phyloP scores from a whole-genome alignment of 768 basidiomycete genomes.

The Ramaria rubella region DNA sequence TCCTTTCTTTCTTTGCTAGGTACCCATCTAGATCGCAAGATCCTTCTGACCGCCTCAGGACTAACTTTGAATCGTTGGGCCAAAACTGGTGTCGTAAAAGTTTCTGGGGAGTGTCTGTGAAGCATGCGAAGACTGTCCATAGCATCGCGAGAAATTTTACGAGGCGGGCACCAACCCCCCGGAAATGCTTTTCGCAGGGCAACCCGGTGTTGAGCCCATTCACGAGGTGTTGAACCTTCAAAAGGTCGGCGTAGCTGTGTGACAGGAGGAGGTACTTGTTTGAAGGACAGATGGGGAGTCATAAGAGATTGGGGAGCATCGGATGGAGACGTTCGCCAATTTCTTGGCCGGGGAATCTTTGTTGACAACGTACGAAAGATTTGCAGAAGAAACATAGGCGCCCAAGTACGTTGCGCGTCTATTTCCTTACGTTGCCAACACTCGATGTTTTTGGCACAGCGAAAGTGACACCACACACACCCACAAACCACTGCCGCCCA shows the following conservation, averaged over 20 bases:
- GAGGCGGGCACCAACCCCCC: slow-evolving; percentile 69
- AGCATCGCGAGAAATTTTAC: slow-evolving; percentile 73
- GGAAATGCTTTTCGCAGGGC: slow-evolving; percentile 51
- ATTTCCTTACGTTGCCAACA: too few relatives aligned
- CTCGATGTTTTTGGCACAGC: too few relatives aligned
- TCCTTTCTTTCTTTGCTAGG: slow-evolving; percentile 40
- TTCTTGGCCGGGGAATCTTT: slow-evolving; percentile 12
- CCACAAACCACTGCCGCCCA: too few relatives aligned
- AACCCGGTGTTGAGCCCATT: slow-evolving; percentile 42
- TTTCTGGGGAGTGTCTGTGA: slow-evolving; percentile 54
- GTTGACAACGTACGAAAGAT: slow-evolving; percentile 1
- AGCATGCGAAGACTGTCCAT: slow-evolving; percentile 75
- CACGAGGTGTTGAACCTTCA: slow-evolving; percentile 26
- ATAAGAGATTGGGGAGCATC: slow-evolving; percentile 6
- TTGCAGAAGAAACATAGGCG: neutral
- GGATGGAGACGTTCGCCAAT: slow-evolving; percentile 18
- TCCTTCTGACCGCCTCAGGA: slow-evolving; percentile 73
- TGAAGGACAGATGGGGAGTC: neutral
- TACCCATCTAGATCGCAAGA: slow-evolving; percentile 70
- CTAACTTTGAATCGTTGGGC: slow-evolving; percentile 73
- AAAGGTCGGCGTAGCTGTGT: slow-evolving; percentile 28
- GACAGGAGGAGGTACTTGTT: slow-evolving; percentile 27
- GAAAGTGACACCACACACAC: too few relatives aligned
- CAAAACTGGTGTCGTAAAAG: slow-evolving; percentile 60
- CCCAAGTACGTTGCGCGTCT: neutral